These are phyloP conservation scores for Populus ilicifolia DNA, from an alignment of 345 rosid genomes.

Conservation along the genomic window DNA sequence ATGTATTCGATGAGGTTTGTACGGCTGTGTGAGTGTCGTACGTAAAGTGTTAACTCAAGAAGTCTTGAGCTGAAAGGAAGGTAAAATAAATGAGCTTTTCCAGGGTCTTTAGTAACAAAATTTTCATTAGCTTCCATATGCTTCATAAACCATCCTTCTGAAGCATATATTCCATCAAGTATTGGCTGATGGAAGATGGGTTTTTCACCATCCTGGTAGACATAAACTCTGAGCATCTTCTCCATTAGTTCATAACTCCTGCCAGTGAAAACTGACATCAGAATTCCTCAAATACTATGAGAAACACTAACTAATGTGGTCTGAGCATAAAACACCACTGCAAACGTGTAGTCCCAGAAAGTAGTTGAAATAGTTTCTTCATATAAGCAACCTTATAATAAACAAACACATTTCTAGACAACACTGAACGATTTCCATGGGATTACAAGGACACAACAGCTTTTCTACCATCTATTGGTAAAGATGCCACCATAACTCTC, in stretches of 20 bases:
- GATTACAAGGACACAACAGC: background rate
- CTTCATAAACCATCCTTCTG: constrained; percentile 97
- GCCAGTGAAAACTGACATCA: constrained; percentile 17
- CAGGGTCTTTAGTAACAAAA: constrained; percentile 51
- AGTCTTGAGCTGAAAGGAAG: constrained; percentile 82
- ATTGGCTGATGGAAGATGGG: constrained; percentile 71
- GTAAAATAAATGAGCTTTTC: constrained; percentile 79
- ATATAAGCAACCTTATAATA: background rate
- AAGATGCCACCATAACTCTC: background rate
- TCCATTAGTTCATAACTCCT: constrained; percentile 97
- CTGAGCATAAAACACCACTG: no score
- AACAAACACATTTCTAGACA: background rate
- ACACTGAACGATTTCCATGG: background rate
- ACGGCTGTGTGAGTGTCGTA: constrained; percentile 59
- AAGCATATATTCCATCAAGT: constrained; percentile 82
- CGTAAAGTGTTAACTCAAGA: constrained; percentile 73
- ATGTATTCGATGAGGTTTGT: constrained; percentile 57
- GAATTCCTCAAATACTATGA: background rate
- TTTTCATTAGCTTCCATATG: constrained; percentile 56
- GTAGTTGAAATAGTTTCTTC: background rate
- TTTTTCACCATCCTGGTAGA: constrained; percentile 74
- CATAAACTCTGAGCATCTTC: constrained; percentile 62
- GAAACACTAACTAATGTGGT: background rate
- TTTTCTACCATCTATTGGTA: background rate
- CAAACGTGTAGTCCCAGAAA: background rate